These are phyloP conservation scores for Boletus tomentosulus DNA, from an alignment of 768 basidiomycete species.

Conservation along the genomic window DNA sequence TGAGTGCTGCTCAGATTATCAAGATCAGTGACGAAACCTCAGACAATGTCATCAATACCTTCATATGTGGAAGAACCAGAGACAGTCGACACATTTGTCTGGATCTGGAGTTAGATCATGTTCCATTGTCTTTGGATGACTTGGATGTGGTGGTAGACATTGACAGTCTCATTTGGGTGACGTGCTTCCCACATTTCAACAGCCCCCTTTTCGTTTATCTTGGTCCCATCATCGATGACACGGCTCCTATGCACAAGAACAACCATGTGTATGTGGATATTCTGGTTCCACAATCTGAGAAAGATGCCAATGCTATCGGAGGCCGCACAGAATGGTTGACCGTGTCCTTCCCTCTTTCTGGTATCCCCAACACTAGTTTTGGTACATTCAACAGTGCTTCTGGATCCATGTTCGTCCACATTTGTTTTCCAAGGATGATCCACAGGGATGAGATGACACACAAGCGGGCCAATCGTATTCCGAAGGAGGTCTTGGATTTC, in stretches of 20 bases:
- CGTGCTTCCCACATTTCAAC: background rate
- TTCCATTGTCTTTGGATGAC: background rate
- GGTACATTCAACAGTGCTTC: background rate
- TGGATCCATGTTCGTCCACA: slow-evolving; percentile 1
- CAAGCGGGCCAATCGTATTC: background rate
- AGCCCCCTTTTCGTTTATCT: background rate
- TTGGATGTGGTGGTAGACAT: slow-evolving; percentile 4
- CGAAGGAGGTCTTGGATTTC: slow-evolving; percentile 8
- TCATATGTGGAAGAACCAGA: background rate
- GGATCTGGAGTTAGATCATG: slow-evolving; percentile 1
- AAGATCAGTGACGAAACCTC: background rate
- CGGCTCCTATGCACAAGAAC: slow-evolving; percentile 10
- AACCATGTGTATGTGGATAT: slow-evolving; percentile 18
- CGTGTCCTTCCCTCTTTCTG: background rate
- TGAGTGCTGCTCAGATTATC: slow-evolving; percentile 4
- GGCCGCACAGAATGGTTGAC: slow-evolving; percentile 8
- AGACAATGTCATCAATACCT: background rate
- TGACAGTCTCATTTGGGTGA: slow-evolving; percentile 20
- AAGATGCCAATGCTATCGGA: background rate
- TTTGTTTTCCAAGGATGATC: slow-evolving; percentile 14
- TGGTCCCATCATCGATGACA: background rate
- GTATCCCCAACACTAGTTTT: slow-evolving; percentile 5
- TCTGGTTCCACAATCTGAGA: slow-evolving; percentile 9
- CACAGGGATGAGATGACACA: slow-evolving; percentile 1
- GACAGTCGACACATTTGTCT: slow-evolving; percentile 2